A percentile compares a stretch with the other conserved stretches of the same genome.
Conservation (phyloP, 2,329 filamentous ascomycete species). For the Botrytis porri region DNA sequence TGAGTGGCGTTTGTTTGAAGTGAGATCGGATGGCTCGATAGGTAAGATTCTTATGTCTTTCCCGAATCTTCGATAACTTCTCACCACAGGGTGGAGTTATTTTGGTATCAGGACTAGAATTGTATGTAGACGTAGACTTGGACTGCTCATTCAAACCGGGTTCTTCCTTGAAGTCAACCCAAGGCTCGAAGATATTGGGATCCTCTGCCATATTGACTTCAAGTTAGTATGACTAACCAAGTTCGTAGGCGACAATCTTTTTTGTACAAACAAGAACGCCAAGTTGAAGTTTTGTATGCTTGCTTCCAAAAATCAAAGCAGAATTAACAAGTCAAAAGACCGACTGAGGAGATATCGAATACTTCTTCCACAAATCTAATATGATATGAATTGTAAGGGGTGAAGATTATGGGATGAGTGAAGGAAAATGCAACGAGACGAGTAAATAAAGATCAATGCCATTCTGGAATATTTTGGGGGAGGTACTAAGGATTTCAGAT, state of each 20-base stretch:
- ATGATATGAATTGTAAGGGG: not conserved
- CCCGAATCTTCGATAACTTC: not conserved
- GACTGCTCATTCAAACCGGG: not conserved
- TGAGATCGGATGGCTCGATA: not conserved
- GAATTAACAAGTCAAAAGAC: not conserved
- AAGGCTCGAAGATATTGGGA: not conserved
- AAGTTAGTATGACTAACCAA: not conserved
- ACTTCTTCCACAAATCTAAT: not conserved
- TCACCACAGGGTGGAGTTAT: not conserved
- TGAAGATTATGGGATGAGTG: not conserved
- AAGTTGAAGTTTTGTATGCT: not conserved
- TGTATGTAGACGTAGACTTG: not conserved
- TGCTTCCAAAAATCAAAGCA: not conserved
- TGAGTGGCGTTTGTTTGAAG: not conserved
- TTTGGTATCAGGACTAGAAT: not conserved
- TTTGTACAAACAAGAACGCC: not conserved
- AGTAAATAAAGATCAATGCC: not conserved
- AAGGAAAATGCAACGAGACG: not conserved
- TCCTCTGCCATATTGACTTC: not conserved
- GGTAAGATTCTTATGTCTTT: not conserved
- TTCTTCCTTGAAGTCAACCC: not conserved
- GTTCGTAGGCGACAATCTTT: not conserved
- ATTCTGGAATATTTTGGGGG: not conserved
- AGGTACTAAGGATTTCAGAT: not conserved
- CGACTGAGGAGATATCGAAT: not conserved